These are phyloP conservation scores for Penicillium digitatum DNA, from an alignment of 2,329 filamentous ascomycete genomes.

Conservation along the genomic window DNA sequence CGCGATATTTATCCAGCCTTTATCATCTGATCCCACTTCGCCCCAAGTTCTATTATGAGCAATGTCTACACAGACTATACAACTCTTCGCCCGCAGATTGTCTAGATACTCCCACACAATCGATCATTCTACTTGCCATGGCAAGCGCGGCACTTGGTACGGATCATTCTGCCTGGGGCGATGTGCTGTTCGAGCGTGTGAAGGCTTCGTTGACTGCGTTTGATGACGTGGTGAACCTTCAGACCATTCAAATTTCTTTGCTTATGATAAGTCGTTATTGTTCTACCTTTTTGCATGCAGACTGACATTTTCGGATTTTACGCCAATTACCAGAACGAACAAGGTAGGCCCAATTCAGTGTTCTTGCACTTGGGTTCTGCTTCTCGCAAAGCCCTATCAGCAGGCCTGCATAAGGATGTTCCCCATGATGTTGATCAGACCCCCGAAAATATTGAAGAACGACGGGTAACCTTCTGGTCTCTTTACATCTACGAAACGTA, in stretches of 20 bases:
- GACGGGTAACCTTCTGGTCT: conserved; percentile 40
- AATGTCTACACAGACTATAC: conserved; percentile 37
- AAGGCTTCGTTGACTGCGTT: conserved; percentile 37
- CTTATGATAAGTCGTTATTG: conserved; percentile 44
- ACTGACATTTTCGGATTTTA: conserved; percentile 22
- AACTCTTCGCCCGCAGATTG: conserved; percentile 27
- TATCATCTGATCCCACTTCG: conserved; percentile 41
- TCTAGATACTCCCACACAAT: conserved; percentile 36
- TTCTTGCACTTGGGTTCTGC: conserved; percentile 44
- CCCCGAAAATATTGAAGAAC: conserved; percentile 35
- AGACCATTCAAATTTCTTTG: conserved; percentile 43
- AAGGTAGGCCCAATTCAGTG: conserved; percentile 43
- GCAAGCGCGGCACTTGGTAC: conserved; percentile 40
- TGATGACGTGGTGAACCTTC: conserved; percentile 46
- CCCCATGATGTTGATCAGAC: conserved; percentile 30
- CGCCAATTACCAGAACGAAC: conserved; percentile 46
- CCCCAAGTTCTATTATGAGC: conserved; percentile 35
- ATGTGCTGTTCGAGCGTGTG: conserved; percentile 44
- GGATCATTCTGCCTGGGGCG: conserved; percentile 40
- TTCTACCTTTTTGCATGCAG: background rate
- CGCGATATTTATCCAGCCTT: conserved; percentile 42
- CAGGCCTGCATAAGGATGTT: conserved; percentile 45
- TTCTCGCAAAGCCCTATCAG: conserved; percentile 43
- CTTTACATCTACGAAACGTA: conserved; percentile 47
- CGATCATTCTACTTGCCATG: conserved; percentile 39